Percentiles rank a stretch among this genome's conserved stretches.
Conservation (phyloP, 179 eudicot species). For the Carnegiea gigantea region DNA sequence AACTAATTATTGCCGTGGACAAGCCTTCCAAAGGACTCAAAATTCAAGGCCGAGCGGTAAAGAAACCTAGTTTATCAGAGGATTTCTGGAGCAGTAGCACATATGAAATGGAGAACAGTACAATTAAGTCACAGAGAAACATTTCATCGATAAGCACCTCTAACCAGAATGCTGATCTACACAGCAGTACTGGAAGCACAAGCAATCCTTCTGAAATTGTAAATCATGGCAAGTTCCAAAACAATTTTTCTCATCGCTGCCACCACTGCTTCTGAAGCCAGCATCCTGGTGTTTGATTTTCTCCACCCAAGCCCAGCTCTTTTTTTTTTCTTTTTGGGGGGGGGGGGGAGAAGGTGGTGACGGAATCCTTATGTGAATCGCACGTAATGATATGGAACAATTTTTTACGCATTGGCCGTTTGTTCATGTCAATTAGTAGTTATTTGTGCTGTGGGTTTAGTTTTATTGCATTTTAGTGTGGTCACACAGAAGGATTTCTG, state of each 20-base stretch:
- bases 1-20: conserved; percentile 62
- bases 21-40: conserved; percentile 72
- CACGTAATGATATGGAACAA: no score
- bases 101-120: conserved; percentile 82
- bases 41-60: conserved; percentile 63
- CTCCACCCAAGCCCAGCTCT: no score
- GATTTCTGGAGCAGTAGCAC: conserved; percentile 81
- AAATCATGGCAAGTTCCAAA: conserved; percentile 65
- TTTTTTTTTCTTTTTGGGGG: no score
- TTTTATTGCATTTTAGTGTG: neutral
- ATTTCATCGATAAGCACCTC: conserved; percentile 75
- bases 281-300: neutral
- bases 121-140: conserved; percentile 75
- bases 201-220: conserved; percentile 73
- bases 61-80: conserved; percentile 44
- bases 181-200: conserved; percentile 48
- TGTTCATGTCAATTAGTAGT: no score
- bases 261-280: neutral
- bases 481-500: neutral
- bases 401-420: no score
- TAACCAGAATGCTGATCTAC: conserved; percentile 55
- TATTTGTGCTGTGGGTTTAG: no score
- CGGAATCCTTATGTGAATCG: no score
- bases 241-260: neutral
- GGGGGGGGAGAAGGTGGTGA: no score